Evolutionary conservation across 371 early-diverging fungal species (phyloP).

Genomic region (Basidiobolus meristosporus): DNA sequence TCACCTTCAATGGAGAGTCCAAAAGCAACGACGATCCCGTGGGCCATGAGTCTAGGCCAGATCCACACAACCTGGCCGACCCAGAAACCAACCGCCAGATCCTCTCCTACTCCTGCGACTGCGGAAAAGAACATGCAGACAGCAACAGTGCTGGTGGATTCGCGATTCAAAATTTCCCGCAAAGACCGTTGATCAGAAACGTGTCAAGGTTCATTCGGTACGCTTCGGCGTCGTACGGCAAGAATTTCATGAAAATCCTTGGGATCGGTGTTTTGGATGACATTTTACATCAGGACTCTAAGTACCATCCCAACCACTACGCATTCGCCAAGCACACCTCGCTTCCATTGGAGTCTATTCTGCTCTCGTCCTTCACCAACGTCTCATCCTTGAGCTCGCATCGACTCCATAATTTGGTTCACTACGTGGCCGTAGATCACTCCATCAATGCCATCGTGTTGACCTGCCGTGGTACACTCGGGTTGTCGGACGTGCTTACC

Average conservation of each 20-base stretch:
- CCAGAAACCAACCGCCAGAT: background rate
- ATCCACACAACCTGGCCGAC: background rate
- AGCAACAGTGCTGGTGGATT: conserved; percentile 5
- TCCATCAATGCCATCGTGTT: conserved; percentile 49
- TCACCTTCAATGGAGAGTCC: background rate
- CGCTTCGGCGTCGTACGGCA: conserved; percentile 63
- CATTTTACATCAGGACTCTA: conserved; percentile 18
- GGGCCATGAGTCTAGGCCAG: background rate
- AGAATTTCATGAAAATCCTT: conserved; percentile 61
- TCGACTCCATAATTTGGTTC: conserved; percentile 51
- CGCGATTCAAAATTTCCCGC: conserved; percentile 8
- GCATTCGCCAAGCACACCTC: conserved; percentile 50
- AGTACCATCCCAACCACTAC: conserved; percentile 42
- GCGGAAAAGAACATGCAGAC: background rate
- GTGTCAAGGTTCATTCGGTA: conserved; percentile 52
- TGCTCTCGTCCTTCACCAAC: conserved; percentile 38
- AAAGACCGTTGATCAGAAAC: conserved; percentile 20
- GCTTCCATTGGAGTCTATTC: conserved; percentile 35
- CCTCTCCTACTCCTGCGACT: background rate
- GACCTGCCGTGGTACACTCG: conserved; percentile 80
- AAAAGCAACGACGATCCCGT: background rate
- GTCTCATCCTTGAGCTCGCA: conserved; percentile 8
- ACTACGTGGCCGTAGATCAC: conserved; percentile 73
- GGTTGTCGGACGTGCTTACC: conserved; percentile 66
- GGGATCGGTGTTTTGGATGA: conserved; percentile 46